These are phyloP conservation scores for Nematodospora anomalae DNA, from an alignment of 1,139 yeast genomes.

Conservation along the genomic window DNA sequence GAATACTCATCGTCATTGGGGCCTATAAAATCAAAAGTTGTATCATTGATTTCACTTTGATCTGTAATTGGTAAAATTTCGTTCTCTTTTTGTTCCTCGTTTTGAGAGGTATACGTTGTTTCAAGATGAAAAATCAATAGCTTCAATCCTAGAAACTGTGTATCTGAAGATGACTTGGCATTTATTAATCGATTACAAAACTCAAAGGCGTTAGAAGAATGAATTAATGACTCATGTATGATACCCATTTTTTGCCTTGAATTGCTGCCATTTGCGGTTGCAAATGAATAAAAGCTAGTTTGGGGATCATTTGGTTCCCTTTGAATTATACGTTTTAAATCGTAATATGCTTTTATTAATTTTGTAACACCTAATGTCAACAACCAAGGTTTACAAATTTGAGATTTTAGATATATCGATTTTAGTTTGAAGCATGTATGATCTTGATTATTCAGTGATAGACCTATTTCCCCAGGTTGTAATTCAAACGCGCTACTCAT, in stretches of 20 bases:
- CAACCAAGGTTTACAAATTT: constrained; percentile 33
- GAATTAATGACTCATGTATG: constrained; percentile 19
- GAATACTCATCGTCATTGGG: constrained; percentile 3
- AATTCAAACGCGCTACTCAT: constrained; percentile 21
- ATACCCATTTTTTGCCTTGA: constrained; percentile 25
- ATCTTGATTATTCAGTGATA: constrained; percentile 14
- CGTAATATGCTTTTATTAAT: constrained; percentile 28
- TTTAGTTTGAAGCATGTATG: constrained; percentile 31
- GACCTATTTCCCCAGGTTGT: constrained; percentile 20
- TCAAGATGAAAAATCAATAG: constrained; percentile 28
- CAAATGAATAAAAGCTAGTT: constrained; percentile 4
- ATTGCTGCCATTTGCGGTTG: constrained; percentile 1
- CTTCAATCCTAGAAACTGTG: constrained; percentile 31
- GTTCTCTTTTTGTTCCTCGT: background rate
- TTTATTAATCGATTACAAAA: constrained; percentile 23
- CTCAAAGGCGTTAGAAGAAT: constrained; percentile 19
- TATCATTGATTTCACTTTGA: constrained; percentile 7
- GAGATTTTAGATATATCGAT: constrained; percentile 23
- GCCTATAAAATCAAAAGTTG: constrained; percentile 14
- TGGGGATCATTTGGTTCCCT: constrained; percentile 7
- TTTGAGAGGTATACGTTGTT: background rate
- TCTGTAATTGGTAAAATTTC: background rate
- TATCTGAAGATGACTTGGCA: constrained; percentile 17
- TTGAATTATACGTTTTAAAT: constrained; percentile 15
- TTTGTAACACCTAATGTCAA: constrained; percentile 29